These are phyloP conservation scores for Colletotrichum nymphaeae DNA, from an alignment of 2,329 filamentous ascomycete genomes.

Conservation along the genomic window DNA sequence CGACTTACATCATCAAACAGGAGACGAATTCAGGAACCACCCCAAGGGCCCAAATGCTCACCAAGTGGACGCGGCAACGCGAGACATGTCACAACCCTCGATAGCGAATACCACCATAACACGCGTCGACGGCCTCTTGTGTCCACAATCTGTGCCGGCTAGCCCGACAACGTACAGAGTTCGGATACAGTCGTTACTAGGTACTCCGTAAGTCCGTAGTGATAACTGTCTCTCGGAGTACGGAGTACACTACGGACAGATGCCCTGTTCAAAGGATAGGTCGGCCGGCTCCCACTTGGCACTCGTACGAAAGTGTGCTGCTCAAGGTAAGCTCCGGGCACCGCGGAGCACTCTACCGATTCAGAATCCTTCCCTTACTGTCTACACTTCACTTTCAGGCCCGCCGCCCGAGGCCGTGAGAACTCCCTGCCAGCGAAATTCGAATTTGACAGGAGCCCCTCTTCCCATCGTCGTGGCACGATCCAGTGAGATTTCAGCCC, in stretches of 20 bases:
- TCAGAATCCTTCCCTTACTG: not conserved
- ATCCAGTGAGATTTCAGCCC: not conserved
- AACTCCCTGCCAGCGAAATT: not conserved
- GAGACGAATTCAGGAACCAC: not conserved
- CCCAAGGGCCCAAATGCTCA: not conserved
- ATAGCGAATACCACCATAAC: not conserved
- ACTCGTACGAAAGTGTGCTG: not conserved
- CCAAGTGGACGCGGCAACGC: not conserved
- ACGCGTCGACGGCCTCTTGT: not conserved
- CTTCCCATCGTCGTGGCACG: not conserved
- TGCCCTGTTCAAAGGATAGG: not conserved
- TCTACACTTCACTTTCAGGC: not conserved
- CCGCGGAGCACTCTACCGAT: not conserved
- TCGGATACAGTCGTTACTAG: too few relatives aligned
- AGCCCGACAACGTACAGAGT: not conserved
- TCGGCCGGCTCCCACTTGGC: not conserved
- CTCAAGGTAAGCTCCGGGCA: not conserved
- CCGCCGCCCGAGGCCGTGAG: not conserved
- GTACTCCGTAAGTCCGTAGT: not conserved
- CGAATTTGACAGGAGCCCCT: not conserved
- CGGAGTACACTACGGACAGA: not conserved
- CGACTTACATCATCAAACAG: conserved; percentile 18
- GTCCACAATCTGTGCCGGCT: not conserved
- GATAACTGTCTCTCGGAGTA: not conserved
- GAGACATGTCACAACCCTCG: conserved; percentile 7